phyloP scores from a whole-genome alignment of 2,329 filamentous ascomycete genomes.

The Graphilbum fragrans region DNA sequence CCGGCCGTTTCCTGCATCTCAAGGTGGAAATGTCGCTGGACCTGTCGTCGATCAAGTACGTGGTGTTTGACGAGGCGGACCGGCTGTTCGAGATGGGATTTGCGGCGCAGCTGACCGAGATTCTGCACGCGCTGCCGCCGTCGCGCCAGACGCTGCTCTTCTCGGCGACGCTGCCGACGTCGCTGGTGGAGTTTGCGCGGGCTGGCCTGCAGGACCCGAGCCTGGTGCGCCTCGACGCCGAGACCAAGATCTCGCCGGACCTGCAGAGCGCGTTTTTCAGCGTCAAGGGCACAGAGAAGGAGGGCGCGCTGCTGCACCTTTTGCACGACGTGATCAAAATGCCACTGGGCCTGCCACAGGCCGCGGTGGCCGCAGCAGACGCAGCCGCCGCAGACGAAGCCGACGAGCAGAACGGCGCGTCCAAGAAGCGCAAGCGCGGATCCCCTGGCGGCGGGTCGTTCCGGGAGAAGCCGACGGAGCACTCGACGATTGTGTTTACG shows the following conservation, averaged over 20 bases:
- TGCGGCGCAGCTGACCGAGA: conserved; percentile 82
- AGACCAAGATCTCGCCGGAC: conserved; percentile 92
- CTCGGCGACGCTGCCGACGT: conserved; percentile 88
- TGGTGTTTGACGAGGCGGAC: conserved; percentile 97
- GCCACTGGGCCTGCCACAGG: conserved; percentile 53
- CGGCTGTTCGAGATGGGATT: conserved; percentile 98
- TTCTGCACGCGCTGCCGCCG: conserved; percentile 74
- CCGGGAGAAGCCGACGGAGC: conserved; percentile 63
- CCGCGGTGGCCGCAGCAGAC: conserved; percentile 30
- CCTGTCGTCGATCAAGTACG: conserved; percentile 81
- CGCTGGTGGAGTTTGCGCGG: conserved; percentile 87
- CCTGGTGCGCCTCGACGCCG: conserved; percentile 80
- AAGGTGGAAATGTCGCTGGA: conserved; percentile 95
- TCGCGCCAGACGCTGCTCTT: conserved; percentile 87
- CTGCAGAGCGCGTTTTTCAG: conserved; percentile 93
- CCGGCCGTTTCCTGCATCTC: conserved; percentile 88
- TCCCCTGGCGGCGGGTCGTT: conserved; percentile 35
- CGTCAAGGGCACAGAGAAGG: conserved; percentile 86
- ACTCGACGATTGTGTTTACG: conserved; percentile 90
- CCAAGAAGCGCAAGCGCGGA: conserved; percentile 64
- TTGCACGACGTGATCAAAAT: conserved; percentile 89
- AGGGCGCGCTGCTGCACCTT: conserved; percentile 80
- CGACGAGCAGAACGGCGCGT: conserved; percentile 8
- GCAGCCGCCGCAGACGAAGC: conserved; percentile 3
- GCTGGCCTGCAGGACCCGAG: conserved; percentile 88